Evolutionary conservation across 2,329 filamentous ascomycete genomes (phyloP).

Genomic region (Epichloe coenophiala): DNA sequence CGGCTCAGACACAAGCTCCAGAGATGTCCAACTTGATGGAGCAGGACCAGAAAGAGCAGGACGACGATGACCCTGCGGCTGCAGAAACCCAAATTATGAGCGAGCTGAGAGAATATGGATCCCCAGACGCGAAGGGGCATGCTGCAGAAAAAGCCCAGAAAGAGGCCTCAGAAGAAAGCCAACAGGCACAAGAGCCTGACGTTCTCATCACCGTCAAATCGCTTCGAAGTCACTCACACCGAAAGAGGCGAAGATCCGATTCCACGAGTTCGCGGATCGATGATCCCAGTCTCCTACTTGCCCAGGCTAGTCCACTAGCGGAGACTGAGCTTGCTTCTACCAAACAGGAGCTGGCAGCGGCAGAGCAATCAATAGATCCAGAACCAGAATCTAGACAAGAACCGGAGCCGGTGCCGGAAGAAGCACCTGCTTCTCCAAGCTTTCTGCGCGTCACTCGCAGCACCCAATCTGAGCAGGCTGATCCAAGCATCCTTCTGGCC

Average conservation of each 20-base stretch:
- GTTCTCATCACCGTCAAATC: constrained; percentile 16
- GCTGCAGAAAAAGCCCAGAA: background rate
- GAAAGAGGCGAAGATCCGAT: constrained; percentile 12
- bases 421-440: background rate
- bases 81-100: constrained; percentile 13
- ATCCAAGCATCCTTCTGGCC: constrained; percentile 15
- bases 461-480: constrained; percentile 11
- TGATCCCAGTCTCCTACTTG: constrained; percentile 19
- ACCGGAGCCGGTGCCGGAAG: background rate
- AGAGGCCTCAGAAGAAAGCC: background rate
- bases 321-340: background rate
- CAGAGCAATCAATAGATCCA: too few relatives aligned
- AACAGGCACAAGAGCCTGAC: constrained; percentile 10
- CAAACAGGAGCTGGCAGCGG: background rate
- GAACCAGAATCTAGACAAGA: background rate
- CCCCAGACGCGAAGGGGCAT: constrained; percentile 4
- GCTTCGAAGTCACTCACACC: constrained; percentile 17
- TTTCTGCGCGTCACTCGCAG: constrained; percentile 15
- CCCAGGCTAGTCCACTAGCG: constrained; percentile 5
- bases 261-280: constrained; percentile 9
- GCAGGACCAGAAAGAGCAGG: background rate
- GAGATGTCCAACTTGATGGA: background rate
- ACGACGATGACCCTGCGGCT: constrained; percentile 1
- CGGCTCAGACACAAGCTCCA: background rate
- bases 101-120: constrained; percentile 8